A percentile compares a stretch with the other conserved stretches of the same genome.
phyloP scores from a whole-genome alignment of 352 stramenopile genomes.

The Peronospora tabacina region DNA sequence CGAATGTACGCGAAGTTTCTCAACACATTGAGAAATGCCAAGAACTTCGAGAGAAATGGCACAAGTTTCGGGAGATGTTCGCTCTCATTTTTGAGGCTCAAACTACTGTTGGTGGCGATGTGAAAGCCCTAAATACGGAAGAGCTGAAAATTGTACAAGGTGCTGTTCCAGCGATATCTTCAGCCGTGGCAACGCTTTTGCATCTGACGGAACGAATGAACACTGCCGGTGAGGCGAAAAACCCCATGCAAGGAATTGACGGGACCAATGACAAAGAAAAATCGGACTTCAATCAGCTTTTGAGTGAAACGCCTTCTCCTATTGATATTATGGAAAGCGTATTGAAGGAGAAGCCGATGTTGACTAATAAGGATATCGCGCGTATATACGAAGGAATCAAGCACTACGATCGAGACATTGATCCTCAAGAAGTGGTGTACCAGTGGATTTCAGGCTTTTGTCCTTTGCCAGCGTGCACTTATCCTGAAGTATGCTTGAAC shows the following conservation, averaged over 20 bases:
- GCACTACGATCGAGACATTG: slow-evolving; percentile 49
- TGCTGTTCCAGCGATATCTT: slow-evolving; percentile 20
- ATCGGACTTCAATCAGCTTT: background rate
- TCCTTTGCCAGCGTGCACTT: slow-evolving; percentile 35
- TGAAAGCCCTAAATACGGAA: slow-evolving; percentile 7
- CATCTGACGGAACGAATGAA: slow-evolving; percentile 4
- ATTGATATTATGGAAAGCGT: slow-evolving; percentile 3
- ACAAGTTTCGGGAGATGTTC: slow-evolving; percentile 19
- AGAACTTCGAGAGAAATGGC: background rate
- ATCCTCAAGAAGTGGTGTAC: slow-evolving; percentile 48
- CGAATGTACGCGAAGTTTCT: too few relatives aligned
- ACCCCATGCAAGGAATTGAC: background rate
- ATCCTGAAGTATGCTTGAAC: slow-evolving; percentile 25
- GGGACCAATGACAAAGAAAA: background rate
- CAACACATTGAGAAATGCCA: too few relatives aligned
- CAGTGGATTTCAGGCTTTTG: slow-evolving; percentile 38
- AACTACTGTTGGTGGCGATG: slow-evolving; percentile 4
- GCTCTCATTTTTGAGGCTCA: slow-evolving; percentile 25
- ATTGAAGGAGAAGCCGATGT: slow-evolving; percentile 7
- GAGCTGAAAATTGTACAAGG: slow-evolving; percentile 12
- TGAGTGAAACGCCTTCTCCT: background rate
- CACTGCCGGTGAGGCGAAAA: background rate
- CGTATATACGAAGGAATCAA: slow-evolving; percentile 42
- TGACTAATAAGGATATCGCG: slow-evolving; percentile 30
- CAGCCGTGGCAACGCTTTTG: slow-evolving; percentile 14